Conservation (phyloP, 805 yeast species). For the Zygosaccharomyces rouxii region DNA sequence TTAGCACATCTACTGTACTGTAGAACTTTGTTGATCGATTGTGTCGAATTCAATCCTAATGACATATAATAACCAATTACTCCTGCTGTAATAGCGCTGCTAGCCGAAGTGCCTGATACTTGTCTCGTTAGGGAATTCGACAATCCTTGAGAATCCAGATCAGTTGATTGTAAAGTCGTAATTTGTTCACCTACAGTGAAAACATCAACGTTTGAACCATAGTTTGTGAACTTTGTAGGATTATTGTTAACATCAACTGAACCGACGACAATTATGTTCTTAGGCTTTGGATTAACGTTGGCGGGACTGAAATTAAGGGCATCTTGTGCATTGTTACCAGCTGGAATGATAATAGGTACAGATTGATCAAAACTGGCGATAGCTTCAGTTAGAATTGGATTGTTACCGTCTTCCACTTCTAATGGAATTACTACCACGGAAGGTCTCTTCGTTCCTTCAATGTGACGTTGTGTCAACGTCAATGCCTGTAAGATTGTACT, state of each 20-base stretch:
- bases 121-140: conserved; percentile 27
- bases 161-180: conserved; percentile 34
- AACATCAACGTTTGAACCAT: conserved; percentile 51
- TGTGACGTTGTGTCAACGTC: conserved; percentile 26
- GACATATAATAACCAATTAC: conserved; percentile 43
- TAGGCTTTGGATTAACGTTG: conserved; percentile 30
- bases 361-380: conserved; percentile 41
- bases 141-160: conserved; percentile 20
- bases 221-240: conserved; percentile 35
- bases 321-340: conserved; percentile 44
- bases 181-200: conserved; percentile 49
- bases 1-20: conserved; percentile 1
- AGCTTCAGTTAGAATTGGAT: conserved; percentile 42
- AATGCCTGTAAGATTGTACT: conserved; percentile 36
- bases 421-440: conserved; percentile 40
- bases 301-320: conserved; percentile 48
- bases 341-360: conserved; percentile 45
- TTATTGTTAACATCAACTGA: conserved; percentile 6
- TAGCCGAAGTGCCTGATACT: conserved; percentile 47
- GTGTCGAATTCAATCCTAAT: conserved; percentile 35
- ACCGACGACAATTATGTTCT: conserved; percentile 12
- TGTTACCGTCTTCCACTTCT: conserved; percentile 30
- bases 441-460: conserved; percentile 34
- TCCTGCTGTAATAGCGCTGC: conserved; percentile 46
- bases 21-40: conserved; percentile 32